Evolutionary conservation across 208 protist genomes (phyloP), one percentile per base, ranked within the genome.

Genomic region (Sergeia podlipaevii): DNA sequence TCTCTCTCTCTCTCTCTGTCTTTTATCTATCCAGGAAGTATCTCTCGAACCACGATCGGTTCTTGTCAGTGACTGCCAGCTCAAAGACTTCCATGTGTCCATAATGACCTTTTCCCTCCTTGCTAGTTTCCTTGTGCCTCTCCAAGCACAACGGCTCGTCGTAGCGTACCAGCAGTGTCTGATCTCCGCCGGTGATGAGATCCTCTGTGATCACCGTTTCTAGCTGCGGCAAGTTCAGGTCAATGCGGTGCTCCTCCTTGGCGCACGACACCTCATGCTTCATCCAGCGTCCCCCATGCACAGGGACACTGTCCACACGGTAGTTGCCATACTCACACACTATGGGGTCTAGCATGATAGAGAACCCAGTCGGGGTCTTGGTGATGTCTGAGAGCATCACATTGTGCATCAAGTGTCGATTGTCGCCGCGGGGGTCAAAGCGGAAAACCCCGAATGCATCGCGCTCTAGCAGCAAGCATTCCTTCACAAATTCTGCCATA

Each of bases 341-440:
- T 6, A 88, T 20, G 2, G 73, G 74, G 55, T 86, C 74, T 8
- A 74, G 42, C 23, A 89, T 30, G 4, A 90, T 43, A 17, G 52
- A 49, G 61, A 76, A 88, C 4, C 60, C 53, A 65, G 64, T 51
- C 2, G 63, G 74, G 0, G 87, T 89, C 42, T 86, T 90, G 17
- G 41, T 57, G 33, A 90, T 69, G 45, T 88, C 70, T 30, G 29
- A 28, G 37, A 91, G 69, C 53, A 80, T 78, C n/a, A 95, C 55
- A 13, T 51, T 52, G 41, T 95, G 84, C 18, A 86, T 15, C 5
- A 92, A 43, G 46, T 82, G 74, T 33, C 79, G 75, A 49, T 88
- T 89, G 53, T 88, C 82, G 37, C 76, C 77, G 30, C 79, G 83
- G 2, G 73, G 59, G 55, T 95, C 84, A 63, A 95, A 92, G 50